Evolutionary conservation across 75 land plant species (phyloP), one percentile per base, ranked within the genome.

Genomic region (Isoetes taiwanensis): DNA sequence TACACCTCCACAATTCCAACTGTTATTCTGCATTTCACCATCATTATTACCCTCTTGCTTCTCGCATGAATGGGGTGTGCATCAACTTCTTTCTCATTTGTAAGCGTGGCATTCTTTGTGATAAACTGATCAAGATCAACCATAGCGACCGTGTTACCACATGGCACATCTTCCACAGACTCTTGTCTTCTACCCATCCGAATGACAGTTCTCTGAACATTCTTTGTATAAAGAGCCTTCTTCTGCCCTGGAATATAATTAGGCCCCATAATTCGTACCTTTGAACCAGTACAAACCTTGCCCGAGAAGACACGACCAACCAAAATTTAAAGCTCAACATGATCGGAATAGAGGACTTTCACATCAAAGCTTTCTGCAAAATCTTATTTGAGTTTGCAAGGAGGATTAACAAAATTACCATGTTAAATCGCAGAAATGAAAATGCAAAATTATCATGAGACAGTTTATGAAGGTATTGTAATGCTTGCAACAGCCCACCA

Each of bases 1-100:
- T 67, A 90, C 97, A 84, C 88, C 85, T 58, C 98, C 98, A 76
- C 98, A 88, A 55, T 93, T 88, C 98, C 98, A 93, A 72, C 96
- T 93, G 57, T 79, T 82, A 50, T 93, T 88, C 58, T 88, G 98
- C 40, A 65, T 76, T 61, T 93, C 98, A 1, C 98, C 98, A 66
- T 93, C 98, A 54, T 78, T 81, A 63, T 93, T 93, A 42, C 70
- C 74, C 52, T 93, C 98, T 1, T n/a, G n/a, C n/a, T n/a, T n/a
- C n/a, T 46, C 8, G 50, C 50, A 19, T 23, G 50, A 3, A 46
- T 46, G 5, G 50, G 50, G 25, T 46, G 50, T 6, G 50, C 50
- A 23, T 46, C 50, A 6, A 6, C 16, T 23, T 46, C 50, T 19
- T n/a, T 46, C 50, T 46, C 50, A n/a, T 46, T 46, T 16, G 50